Base-by-base conservation (phyloP, 2,329 filamentous ascomycete genomes). In the Esteya vermicola region DNA sequence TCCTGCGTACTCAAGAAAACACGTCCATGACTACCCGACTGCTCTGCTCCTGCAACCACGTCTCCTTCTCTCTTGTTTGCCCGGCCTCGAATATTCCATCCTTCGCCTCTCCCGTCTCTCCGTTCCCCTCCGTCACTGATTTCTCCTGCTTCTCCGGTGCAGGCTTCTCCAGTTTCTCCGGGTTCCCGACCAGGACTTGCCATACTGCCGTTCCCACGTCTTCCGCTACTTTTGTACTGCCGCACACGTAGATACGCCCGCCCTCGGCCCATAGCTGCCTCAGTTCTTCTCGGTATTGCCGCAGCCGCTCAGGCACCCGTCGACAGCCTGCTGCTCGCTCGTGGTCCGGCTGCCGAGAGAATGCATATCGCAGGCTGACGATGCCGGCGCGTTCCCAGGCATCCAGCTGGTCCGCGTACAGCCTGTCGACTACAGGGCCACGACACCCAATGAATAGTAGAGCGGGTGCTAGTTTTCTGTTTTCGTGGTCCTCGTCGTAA, bases 211-310 rank as follows among this genome's bases (percentile, higher is more conserved):
- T 18, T 9, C 31, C 30, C 14, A 75, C 58, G 0, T 58, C 68
- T 38, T 64, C 61, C 16, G 66, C 68, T 1, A 75, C 58, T 13
- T 58, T 59, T 5, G 62, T 59, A 33, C 70, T 73, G 4, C 80
- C 80, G 52, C 80, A 85, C 2, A 82, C 68, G 49, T 72, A 84
- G 1, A 80, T 57, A 50, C 70, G 69, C 0, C 76, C 65, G 4
- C 61, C 65, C 9, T 52, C 45, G 6, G 54, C 43, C 63, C 63
- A 69, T 18, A 66, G 50, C 19, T 53, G 46, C 13, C 51, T 44
- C 3, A 65, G 45, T 30, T 62, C 57, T 2, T 57, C 51, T 6
- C 54, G 47, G 39, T 64, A 56, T 4, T 51, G 54, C 9, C 48
- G 53, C 38, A 70, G 42, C 6, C 61, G 51, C 34, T 70, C 59